Evolutionary conservation across 768 basidiomycete species (phyloP).

Genomic region (Boletales sp.): DNA sequence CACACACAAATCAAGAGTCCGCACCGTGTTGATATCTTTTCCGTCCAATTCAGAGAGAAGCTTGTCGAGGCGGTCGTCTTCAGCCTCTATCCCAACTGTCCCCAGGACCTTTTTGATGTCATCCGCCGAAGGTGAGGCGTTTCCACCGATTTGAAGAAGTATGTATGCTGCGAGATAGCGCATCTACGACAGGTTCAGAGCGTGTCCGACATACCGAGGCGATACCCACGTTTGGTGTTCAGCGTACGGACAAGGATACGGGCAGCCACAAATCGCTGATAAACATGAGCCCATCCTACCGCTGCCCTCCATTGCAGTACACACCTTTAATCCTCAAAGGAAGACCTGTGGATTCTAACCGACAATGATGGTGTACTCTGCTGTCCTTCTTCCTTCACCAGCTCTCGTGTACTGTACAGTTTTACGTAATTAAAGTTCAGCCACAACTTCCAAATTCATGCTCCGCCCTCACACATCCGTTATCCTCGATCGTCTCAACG

Average conservation of each 20-base stretch:
- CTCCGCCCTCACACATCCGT: constrained; percentile 19
- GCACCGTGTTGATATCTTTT: constrained; percentile 81
- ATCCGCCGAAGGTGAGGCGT: constrained; percentile 75
- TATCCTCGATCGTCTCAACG: constrained; percentile 27
- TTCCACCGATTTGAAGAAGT: constrained; percentile 93
- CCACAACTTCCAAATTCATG: constrained; percentile 38
- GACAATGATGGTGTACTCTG: constrained; percentile 39
- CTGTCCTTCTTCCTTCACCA: not conserved
- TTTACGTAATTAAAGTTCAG: constrained; percentile 42
- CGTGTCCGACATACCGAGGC: not conserved
- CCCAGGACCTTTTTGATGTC: constrained; percentile 88
- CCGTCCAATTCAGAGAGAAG: constrained; percentile 88
- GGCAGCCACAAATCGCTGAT: constrained; percentile 91
- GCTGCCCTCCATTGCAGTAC: not conserved
- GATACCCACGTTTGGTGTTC: constrained; percentile 43
- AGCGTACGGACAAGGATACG: constrained; percentile 40
- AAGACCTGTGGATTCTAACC: constrained; percentile 95
- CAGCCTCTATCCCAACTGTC: constrained; percentile 85
- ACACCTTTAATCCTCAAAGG: constrained; percentile 83
- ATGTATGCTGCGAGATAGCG: constrained; percentile 95
- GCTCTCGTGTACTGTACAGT: constrained; percentile 55
- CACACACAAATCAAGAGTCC: constrained; percentile 18
- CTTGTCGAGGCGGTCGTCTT: constrained; percentile 74
- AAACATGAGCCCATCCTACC: constrained; percentile 7
- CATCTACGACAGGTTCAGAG: constrained; percentile 49